Percentiles rank a stretch among this genome's conserved stretches.
These are phyloP conservation scores for Cyberlindnera euphorbiiphila DNA, from an alignment of 805 yeast species.

Conservation along the genomic window DNA sequence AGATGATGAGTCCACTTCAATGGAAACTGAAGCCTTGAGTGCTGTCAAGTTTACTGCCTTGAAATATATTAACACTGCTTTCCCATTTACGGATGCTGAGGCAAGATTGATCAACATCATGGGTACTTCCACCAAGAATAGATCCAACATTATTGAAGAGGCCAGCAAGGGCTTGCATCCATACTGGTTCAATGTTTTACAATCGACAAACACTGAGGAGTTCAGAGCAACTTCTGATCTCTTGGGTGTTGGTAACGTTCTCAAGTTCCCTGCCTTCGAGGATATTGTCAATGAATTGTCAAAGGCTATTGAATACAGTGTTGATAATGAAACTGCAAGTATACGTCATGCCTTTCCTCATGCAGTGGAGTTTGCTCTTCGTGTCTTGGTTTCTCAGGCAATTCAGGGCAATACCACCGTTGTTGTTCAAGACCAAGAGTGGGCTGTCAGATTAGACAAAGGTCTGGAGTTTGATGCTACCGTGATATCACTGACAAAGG, in stretches of 20 bases:
- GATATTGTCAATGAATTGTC: slow-evolving; percentile 34
- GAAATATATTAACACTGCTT: slow-evolving; percentile 59
- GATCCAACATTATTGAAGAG: slow-evolving; percentile 76
- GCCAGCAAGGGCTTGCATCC: slow-evolving; percentile 80
- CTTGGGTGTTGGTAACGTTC: slow-evolving; percentile 35
- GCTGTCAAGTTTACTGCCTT: slow-evolving; percentile 61
- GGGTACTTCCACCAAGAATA: slow-evolving; percentile 54
- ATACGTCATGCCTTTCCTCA: slow-evolving; percentile 33
- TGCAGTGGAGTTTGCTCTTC: slow-evolving; percentile 51
- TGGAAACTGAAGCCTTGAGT: slow-evolving; percentile 34
- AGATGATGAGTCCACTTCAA: slow-evolving; percentile 30
- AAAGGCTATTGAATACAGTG: slow-evolving; percentile 25
- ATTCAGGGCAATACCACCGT: slow-evolving; percentile 48
- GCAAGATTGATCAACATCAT: slow-evolving; percentile 65
- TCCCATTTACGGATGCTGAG: slow-evolving; percentile 61
- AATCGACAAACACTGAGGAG: slow-evolving; percentile 41
- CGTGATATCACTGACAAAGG: slow-evolving; percentile 36
- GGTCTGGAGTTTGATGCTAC: slow-evolving; percentile 59
- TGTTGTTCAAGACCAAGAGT: slow-evolving; percentile 64
- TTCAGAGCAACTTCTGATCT: slow-evolving; percentile 42
- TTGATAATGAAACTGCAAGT: slow-evolving; percentile 25
- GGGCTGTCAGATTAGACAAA: slow-evolving; percentile 66
- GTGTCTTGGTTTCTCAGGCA: slow-evolving; percentile 64
- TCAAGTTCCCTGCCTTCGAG: slow-evolving; percentile 53
- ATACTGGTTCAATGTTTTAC: slow-evolving; percentile 61